These are phyloP conservation scores for Pestalotiopsis fici DNA, from an alignment of 2,329 filamentous ascomycete genomes.

Conservation along the genomic window DNA sequence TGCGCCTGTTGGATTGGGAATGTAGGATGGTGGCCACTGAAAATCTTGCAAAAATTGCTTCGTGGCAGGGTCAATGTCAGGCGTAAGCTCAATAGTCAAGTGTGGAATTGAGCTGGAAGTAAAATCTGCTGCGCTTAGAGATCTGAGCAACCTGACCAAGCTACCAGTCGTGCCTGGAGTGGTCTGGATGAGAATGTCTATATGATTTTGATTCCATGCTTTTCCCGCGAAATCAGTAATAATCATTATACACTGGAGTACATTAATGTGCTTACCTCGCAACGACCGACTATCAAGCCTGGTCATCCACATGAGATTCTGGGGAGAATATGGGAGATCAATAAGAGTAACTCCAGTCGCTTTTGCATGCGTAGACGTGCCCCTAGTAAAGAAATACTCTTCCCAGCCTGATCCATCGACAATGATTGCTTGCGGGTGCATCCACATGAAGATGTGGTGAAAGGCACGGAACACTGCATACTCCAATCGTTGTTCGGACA, in stretches of 20 bases:
- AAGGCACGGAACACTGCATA: constrained; percentile 65
- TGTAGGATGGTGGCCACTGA: constrained; percentile 62
- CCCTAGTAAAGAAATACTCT: constrained; percentile 66
- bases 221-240: background rate
- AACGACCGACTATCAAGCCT: constrained; percentile 75
- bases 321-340: constrained; percentile 67
- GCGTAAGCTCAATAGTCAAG: constrained; percentile 82
- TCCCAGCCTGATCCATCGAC: constrained; percentile 70
- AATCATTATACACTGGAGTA: background rate
- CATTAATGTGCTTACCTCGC: constrained; percentile 45
- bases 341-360: constrained; percentile 65
- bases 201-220: constrained; percentile 76
- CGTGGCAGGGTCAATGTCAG: constrained; percentile 65
- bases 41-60: constrained; percentile 64
- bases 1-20: constrained; percentile 39
- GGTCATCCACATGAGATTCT: constrained; percentile 74
- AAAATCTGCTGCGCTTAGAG: constrained; percentile 76
- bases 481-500: constrained; percentile 70
- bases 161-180: constrained; percentile 70
- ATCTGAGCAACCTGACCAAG: constrained; percentile 74
- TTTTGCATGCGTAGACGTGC: constrained; percentile 55
- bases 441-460: constrained; percentile 69
- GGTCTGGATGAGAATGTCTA: constrained; percentile 86
- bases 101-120: constrained; percentile 68
- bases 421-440: constrained; percentile 77